Conservation (phyloP, 1,284 basidiomycete species). For the Cryptococcus sp. region DNA sequence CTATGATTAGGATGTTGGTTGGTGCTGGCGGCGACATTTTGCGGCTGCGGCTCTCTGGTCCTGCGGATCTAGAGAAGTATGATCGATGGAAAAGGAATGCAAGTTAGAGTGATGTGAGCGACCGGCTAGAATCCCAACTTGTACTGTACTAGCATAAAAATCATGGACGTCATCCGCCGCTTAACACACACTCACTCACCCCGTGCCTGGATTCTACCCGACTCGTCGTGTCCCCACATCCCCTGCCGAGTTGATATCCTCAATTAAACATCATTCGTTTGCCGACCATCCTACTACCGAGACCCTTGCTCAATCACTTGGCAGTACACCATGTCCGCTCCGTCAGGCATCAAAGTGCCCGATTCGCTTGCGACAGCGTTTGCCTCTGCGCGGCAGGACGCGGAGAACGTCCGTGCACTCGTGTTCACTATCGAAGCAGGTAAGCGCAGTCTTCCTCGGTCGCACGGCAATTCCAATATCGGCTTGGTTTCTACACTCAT, state of each 20-base stretch:
- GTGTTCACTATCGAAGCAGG: constrained; percentile 52
- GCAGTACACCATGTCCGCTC: constrained; percentile 49
- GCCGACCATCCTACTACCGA: background rate
- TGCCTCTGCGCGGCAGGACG: constrained; percentile 32
- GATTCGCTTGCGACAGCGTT: constrained; percentile 42
- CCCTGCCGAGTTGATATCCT: background rate
- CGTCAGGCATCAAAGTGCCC: constrained; percentile 52
- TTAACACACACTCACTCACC: constrained; percentile 1
- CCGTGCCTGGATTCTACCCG: background rate
- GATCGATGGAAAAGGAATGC: no score
- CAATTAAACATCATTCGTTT: background rate
- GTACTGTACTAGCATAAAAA: no score
- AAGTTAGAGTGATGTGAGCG: no score
- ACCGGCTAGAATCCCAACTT: no score
- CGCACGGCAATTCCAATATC: no score
- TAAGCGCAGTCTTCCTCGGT: constrained; percentile 22
- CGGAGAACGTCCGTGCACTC: constrained; percentile 41
- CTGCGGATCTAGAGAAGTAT: no score
- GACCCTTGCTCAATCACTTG: background rate
- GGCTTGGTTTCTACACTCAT: no score
- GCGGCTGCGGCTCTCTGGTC: no score
- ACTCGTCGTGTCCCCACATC: background rate
- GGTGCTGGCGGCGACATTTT: constrained; percentile 7
- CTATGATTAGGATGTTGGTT: constrained; percentile 47
- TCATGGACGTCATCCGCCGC: background rate